phyloP scores from a whole-genome alignment of 441 rosid species.

The Corymbia calophylla region DNA sequence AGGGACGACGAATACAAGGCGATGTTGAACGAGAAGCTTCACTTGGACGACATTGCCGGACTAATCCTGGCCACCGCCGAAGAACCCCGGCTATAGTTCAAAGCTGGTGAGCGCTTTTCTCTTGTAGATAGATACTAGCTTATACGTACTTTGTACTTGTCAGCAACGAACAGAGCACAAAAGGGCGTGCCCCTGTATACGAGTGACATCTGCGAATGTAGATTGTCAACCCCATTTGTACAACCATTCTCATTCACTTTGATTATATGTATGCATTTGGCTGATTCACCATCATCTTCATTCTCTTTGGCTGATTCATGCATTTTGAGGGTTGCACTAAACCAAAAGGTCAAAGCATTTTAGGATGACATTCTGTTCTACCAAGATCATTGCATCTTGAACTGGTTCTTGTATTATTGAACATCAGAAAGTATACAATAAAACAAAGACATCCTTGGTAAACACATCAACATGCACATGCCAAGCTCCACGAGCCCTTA shows the following conservation, averaged over 20 bases:
- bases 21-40: slow-evolving; percentile 59
- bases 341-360: background rate
- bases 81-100: slow-evolving; percentile 34
- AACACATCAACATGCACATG: background rate
- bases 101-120: background rate
- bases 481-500: background rate
- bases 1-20: slow-evolving; percentile 54
- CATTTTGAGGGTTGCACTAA: background rate
- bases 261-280: background rate
- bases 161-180: background rate
- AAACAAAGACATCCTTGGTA: background rate
- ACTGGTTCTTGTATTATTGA: background rate
- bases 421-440: background rate
- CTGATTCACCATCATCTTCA: background rate
- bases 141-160: background rate
- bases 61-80: slow-evolving; percentile 45
- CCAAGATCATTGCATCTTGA: background rate
- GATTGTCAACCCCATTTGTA: background rate
- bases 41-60: slow-evolving; percentile 35
- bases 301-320: background rate
- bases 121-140: background rate
- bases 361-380: background rate
- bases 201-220: background rate
- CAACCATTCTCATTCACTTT: background rate
- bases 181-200: background rate